A percentile compares a stretch with the other conserved stretches of the same genome.
Conservation (phyloP, 140 eudicot genomes). For the Stevia rebaudiana region DNA sequence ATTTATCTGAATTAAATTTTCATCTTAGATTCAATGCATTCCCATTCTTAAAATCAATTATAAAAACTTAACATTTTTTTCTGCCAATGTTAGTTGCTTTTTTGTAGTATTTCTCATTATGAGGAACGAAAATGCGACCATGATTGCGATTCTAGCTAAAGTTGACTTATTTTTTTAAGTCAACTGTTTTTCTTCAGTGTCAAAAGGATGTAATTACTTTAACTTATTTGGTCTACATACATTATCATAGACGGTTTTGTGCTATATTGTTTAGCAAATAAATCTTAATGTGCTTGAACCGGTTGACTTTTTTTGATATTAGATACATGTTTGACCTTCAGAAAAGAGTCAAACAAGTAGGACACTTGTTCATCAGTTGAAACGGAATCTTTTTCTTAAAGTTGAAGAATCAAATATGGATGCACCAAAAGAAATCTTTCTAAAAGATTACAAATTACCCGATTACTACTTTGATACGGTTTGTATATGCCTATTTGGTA, state of each 20-base stretch:
- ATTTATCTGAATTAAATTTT: too few relatives aligned
- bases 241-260: conserved; percentile 1
- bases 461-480: conserved; percentile 90
- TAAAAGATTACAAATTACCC: conserved; percentile 88
- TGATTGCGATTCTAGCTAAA: neutral
- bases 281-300: neutral
- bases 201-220: neutral
- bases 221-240: neutral
- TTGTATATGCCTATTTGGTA: neutral
- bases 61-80: neutral
- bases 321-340: conserved; percentile 14
- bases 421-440: conserved; percentile 74
- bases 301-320: neutral
- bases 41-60: neutral
- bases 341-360: conserved; percentile 37
- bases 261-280: conserved; percentile 24
- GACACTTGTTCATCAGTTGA: conserved; percentile 63
- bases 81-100: neutral
- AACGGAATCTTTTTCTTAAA: conserved; percentile 48
- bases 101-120: neutral
- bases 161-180: neutral
- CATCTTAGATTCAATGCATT: neutral
- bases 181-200: neutral
- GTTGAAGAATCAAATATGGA: conserved; percentile 72
- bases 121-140: neutral